These are phyloP conservation scores for Jaenimonas drosophilae DNA, from an alignment of 208 protist genomes.

Conservation along the genomic window DNA sequence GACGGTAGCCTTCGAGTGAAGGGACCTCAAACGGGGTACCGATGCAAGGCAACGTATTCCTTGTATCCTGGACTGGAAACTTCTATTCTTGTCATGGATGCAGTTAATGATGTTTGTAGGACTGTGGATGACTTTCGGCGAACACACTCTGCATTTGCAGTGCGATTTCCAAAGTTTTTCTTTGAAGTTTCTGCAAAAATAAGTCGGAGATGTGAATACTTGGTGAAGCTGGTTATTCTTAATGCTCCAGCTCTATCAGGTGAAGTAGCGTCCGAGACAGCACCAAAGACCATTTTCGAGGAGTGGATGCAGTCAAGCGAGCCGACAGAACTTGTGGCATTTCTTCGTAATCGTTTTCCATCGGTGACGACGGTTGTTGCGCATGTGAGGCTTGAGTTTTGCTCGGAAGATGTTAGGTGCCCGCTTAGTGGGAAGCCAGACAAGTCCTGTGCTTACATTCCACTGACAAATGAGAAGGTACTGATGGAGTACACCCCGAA, in stretches of 20 bases:
- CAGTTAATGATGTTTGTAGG: conserved; percentile 12
- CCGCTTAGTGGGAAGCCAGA: conserved; percentile 12
- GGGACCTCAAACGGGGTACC: conserved; percentile 13
- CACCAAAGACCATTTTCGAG: conserved; percentile 18
- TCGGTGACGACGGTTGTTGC: conserved; percentile 14
- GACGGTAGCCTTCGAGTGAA: conserved; percentile 9
- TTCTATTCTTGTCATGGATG: conserved; percentile 10
- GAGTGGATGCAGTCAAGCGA: conserved; percentile 14
- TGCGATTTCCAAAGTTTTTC: conserved; percentile 14
- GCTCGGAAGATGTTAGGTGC: not conserved
- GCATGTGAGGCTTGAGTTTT: conserved; percentile 11
- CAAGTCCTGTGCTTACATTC: conserved; percentile 20
- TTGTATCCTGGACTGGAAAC: conserved; percentile 13
- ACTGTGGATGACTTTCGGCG: conserved; percentile 11
- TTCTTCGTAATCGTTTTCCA: conserved; percentile 5
- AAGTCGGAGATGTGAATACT: conserved; percentile 9
- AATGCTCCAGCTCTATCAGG: conserved; percentile 5
- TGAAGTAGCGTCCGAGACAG: not conserved
- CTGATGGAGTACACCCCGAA: conserved; percentile 33
- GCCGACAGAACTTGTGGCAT: conserved; percentile 7
- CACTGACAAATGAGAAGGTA: conserved; percentile 1
- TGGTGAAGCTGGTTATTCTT: conserved; percentile 27
- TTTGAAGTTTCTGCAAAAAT: conserved; percentile 32
- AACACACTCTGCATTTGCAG: conserved; percentile 2
- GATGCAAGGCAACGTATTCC: conserved; percentile 39